A percentile compares a stretch with the other conserved stretches of the same genome.
phyloP scores from a whole-genome alignment of 2,329 filamentous ascomycete genomes.

The Penicillium olsonii region DNA sequence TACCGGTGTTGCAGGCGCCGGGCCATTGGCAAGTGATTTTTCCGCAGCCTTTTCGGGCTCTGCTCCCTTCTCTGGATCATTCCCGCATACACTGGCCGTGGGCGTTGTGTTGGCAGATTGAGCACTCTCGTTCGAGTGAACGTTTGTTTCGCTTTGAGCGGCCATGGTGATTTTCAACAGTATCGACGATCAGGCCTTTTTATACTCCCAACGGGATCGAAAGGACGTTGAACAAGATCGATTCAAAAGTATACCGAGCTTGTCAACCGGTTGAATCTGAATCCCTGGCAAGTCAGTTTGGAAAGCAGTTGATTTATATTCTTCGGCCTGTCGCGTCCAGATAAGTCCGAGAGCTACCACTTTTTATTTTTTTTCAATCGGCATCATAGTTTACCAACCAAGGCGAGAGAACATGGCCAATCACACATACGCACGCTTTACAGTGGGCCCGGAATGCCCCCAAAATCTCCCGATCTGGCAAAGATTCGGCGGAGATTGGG shows the following conservation, averaged over 20 bases:
- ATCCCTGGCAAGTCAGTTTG: neutral
- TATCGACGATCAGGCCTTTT: neutral
- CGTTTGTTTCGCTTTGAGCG: neutral
- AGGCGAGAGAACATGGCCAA: neutral
- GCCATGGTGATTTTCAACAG: neutral
- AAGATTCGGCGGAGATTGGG: neutral
- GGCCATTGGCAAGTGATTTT: neutral
- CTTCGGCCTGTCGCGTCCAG: neutral
- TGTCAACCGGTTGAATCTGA: neutral
- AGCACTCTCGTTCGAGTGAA: conserved; percentile 9
- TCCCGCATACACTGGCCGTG: conserved; percentile 5
- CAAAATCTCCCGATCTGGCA: neutral
- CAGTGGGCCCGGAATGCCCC: neutral
- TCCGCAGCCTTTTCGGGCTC: neutral
- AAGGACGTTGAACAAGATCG: neutral
- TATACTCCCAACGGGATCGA: conserved; percentile 1
- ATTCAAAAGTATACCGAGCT: neutral
- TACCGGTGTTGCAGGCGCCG: neutral
- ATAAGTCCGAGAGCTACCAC: conserved; percentile 1
- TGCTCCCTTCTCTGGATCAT: conserved; percentile 16
- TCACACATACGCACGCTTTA: neutral
- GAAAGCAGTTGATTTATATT: neutral
- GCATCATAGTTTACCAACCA: neutral
- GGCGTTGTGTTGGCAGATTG: conserved; percentile 11
- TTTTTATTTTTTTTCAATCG: neutral